These are phyloP conservation scores for Neonectria sp. DNA, from an alignment of 2,329 filamentous ascomycete genomes.

Conservation along the genomic window DNA sequence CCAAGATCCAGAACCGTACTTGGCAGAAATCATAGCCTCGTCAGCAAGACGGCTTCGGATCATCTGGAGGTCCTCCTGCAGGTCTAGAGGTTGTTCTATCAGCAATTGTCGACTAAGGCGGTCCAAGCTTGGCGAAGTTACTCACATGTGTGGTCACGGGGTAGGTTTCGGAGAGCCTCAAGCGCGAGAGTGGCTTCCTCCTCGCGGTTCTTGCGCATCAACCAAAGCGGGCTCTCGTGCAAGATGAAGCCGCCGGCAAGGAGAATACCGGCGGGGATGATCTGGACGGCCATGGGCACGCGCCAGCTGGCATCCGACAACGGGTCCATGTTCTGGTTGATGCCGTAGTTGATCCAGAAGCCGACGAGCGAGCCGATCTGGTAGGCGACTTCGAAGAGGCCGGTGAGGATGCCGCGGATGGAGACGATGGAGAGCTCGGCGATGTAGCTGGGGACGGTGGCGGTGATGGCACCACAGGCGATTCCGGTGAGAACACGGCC, in stretches of 20 bases:
- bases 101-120: constrained; percentile 1
- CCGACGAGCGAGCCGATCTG: constrained; percentile 67
- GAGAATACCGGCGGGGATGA: constrained; percentile 61
- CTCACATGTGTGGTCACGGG: constrained; percentile 54
- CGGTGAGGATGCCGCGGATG: constrained; percentile 71
- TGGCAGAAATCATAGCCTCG: constrained; percentile 51
- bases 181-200: constrained; percentile 52
- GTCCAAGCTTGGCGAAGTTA: neutral
- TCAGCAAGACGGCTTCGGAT: constrained; percentile 56
- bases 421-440: constrained; percentile 73
- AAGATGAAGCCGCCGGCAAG: constrained; percentile 62
- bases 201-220: constrained; percentile 53
- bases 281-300: constrained; percentile 63
- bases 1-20: constrained; percentile 51
- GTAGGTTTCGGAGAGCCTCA: constrained; percentile 60
- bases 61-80: constrained; percentile 65
- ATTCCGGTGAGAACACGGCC: constrained; percentile 71
- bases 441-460: constrained; percentile 75
- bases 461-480: constrained; percentile 70
- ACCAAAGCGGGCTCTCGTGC: constrained; percentile 59
- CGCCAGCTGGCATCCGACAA: constrained; percentile 58
- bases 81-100: constrained; percentile 44
- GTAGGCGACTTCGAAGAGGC: constrained; percentile 67
- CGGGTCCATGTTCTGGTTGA: constrained; percentile 56
- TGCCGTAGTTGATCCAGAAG: constrained; percentile 66